Evolutionary conservation across 495 filamentous ascomycete genomes (phyloP), one percentile per base, ranked within the genome.

Genomic region (Aspergillus olivimuriae): DNA sequence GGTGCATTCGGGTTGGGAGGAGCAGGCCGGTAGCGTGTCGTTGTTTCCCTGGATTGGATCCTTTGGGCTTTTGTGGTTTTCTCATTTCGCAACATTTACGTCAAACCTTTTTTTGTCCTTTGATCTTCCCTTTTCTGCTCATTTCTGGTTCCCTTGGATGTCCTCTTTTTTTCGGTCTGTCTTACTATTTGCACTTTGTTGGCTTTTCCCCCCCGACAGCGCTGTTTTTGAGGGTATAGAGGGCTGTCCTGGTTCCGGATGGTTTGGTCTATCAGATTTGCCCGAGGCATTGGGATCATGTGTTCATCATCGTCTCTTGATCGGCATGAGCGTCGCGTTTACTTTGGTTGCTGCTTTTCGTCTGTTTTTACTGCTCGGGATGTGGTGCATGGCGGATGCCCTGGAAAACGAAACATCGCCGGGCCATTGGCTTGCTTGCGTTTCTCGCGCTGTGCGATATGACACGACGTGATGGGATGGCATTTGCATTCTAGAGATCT

Each of bases 1-100:
- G 68, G 66, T 70, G 66, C 66, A 70, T 72, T 61, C 50, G 68
- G n/a, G 66, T 69, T 61, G 68, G 65, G 65, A 65, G 68, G 68
- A 70, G 68, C 66, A 66, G 68, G 68, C 65, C 56, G 66, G 65
- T 63, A 68, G 65, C 61, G 63, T 66, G 59, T 66, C 51, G 52
- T 66, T 52, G 66, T 61, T 58, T 57, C 40, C 48, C 55, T 47
- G 41, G 49, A 50, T 62, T 59, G 57, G 66, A 52, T 57, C 56
- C 44, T 56, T 57, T 60, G 50, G 56, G 51, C 61, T 62, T 62
- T 53, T 61, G 52, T 47, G 36, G 56, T 49, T 44, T 53, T 64
- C 44, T 54, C 45, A 57, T 55, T 62, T 49, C 52, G 41, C 48
- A 56, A 51, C 52, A 50, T 48, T 56, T 57, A 50, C 45, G 47